Base-by-base conservation (phyloP, 1,139 yeast species). In the Petasospora rhodanensis region DNA sequence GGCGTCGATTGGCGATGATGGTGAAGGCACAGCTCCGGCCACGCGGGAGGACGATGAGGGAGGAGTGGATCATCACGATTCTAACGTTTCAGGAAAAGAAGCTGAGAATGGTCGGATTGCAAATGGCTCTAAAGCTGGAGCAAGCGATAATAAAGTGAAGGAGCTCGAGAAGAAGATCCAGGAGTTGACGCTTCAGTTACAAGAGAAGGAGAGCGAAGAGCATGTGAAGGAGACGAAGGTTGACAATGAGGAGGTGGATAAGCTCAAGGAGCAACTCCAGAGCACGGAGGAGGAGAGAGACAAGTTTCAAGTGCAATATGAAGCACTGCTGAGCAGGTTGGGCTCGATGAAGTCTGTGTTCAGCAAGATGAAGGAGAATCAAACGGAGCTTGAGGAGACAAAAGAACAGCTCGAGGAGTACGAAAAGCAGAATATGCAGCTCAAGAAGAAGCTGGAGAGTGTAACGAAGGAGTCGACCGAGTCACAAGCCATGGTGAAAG, bases 281-380 rank as follows among this genome's bases (percentile, higher is more conserved):
- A 55, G 51, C 10, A 58, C 68, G 15, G 68, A 66, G 24, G 59
- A 61, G 18, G 93, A 85, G 45, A 69, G 85, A 32, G 85, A 78
- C 40, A 74, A 76, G 22, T 69, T 76, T 18, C 82, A 83, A 46
- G 68, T 72, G 8, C 83, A 82, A 41, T 86, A 89, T 54, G 85
- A 86, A 45, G 68, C 71, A n/a, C 62, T 91, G 14, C 62, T 87
- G 38, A 80, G 78, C 43, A 74, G 84, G 53, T 65, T 91, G 20
- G 75, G 94, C 2, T 76, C 84, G 3, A 86, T 91, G 84, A 86
- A 84, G 51, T 63, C 82, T 0, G 70, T 81, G 3, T 82, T 83
- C 54, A 71, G 70, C 37, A 80, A 81, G 46, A 79, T 81, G 86
- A 81, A 81, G 51, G 79, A 76, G 40, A 68, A 93, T 0, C 82